A percentile compares a stretch with the other conserved stretches of the same genome.
Conservation (phyloP, 495 filamentous ascomycete species). For the Hypoxylon subgilvum region DNA sequence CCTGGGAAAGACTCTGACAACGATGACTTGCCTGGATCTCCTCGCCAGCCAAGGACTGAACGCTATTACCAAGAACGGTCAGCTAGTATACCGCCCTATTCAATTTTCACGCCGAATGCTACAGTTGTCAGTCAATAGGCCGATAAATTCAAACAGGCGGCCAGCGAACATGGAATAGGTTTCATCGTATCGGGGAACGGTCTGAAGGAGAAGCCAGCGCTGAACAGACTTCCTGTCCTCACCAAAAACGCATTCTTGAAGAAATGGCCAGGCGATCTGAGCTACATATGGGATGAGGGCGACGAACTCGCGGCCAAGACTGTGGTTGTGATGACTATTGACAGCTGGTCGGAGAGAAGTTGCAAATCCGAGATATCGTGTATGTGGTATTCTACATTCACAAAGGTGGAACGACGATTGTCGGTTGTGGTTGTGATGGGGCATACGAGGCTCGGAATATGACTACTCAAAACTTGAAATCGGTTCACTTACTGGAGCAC, state of each 20-base stretch:
- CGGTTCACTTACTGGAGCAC: slow-evolving; percentile 28
- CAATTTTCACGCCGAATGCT: slow-evolving; percentile 27
- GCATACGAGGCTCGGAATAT: slow-evolving; percentile 36
- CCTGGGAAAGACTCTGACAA: slow-evolving; percentile 79
- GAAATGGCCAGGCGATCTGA: slow-evolving; percentile 10
- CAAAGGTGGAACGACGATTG: slow-evolving; percentile 18
- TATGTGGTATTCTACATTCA: slow-evolving; percentile 29
- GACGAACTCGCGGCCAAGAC: slow-evolving; percentile 4
- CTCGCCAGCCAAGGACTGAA: slow-evolving; percentile 31
- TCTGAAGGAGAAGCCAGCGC: neutral
- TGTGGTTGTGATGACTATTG: slow-evolving; percentile 33
- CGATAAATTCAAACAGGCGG: slow-evolving; percentile 19
- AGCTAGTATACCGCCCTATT: slow-evolving; percentile 21
- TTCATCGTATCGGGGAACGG: slow-evolving; percentile 32
- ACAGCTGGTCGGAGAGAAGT: slow-evolving; percentile 33
- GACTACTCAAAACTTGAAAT: slow-evolving; percentile 24
- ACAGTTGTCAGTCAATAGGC: slow-evolving; percentile 38
- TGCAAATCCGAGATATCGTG: slow-evolving; percentile 2
- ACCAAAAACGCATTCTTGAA: neutral
- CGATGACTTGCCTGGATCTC: slow-evolving; percentile 29
- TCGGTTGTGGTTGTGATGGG: slow-evolving; percentile 41
- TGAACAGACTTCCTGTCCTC: slow-evolving; percentile 1
- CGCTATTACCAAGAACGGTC: neutral
- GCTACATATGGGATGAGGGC: slow-evolving; percentile 33
- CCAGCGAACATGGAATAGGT: neutral